Conservation (phyloP, 2,329 filamentous ascomycete species). For the Diaporthe eres region DNA sequence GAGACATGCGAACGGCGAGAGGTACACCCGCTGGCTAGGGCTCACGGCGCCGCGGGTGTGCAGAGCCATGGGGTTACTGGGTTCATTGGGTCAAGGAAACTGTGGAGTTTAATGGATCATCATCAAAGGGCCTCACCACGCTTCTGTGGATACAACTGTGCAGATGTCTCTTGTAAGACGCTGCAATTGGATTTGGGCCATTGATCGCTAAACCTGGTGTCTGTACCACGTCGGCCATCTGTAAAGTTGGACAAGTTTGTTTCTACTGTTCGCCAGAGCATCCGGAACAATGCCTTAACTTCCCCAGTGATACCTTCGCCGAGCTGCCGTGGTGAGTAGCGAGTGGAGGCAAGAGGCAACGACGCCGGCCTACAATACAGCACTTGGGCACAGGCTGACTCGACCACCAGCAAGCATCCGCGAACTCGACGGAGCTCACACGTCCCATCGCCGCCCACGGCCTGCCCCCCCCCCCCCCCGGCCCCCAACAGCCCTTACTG, state of each 20-base stretch:
- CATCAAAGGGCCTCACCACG: slow-evolving; percentile 10
- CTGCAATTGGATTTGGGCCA: not conserved
- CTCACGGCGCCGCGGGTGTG: not conserved
- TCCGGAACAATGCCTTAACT: not conserved
- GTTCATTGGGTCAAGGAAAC: not conserved
- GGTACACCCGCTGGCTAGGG: not conserved
- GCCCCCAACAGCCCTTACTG: not conserved
- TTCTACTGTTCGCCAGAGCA: not conserved
- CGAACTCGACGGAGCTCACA: not conserved
- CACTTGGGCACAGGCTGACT: not conserved
- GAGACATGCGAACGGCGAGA: not conserved
- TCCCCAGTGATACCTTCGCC: not conserved
- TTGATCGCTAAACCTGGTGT: not conserved
- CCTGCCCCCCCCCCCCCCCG: not conserved
- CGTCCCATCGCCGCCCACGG: not conserved
- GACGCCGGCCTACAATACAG: not conserved
- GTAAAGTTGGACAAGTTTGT: not conserved
- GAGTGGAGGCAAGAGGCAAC: not conserved
- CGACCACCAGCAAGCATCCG: not conserved
- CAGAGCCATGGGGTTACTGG: not conserved
- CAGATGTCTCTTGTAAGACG: not conserved
- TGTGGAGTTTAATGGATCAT: slow-evolving; percentile 20
- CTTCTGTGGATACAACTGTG: not conserved
- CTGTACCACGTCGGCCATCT: not conserved
- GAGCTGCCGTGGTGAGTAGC: not conserved